Percentiles rank a stretch among this genome's conserved stretches.
Conservation (phyloP, 129 eudicot species). For the Lactuca saligna region DNA sequence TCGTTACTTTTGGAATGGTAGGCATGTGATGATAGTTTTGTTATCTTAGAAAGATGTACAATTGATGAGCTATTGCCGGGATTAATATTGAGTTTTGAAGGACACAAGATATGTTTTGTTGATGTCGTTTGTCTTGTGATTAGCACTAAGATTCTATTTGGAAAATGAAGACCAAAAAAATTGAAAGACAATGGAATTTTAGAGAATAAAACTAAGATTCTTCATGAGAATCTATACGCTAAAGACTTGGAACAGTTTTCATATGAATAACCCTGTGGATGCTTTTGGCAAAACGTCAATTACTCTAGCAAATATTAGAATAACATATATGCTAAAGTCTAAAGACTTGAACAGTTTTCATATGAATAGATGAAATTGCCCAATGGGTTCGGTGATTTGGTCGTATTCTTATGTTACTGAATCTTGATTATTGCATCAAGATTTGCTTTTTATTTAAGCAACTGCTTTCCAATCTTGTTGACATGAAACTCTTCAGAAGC, state of each 20-base stretch:
- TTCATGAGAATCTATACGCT: background rate
- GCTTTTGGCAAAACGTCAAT: background rate
- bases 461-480: too few species aligned
- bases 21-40: constrained; percentile 24
- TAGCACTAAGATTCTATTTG: background rate
- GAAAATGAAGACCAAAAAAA: background rate
- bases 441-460: background rate
- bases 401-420: too few species aligned
- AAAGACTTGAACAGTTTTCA: background rate
- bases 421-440: too few species aligned
- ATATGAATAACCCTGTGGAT: background rate
- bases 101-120: constrained; percentile 1
- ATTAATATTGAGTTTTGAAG: background rate
- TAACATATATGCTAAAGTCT: background rate
- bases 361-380: too few species aligned
- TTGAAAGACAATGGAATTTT: background rate
- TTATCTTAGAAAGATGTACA: constrained; percentile 19
- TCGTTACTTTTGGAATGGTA: constrained; percentile 7
- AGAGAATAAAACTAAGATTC: background rate
- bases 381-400: too few species aligned
- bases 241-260: too few species aligned
- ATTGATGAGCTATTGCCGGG: constrained; percentile 10
- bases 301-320: background rate
- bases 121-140: constrained; percentile 1
- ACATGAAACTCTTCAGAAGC: too few species aligned